phyloP scores from a whole-genome alignment of 805 yeast species.

The Ogataea haglerorum region DNA sequence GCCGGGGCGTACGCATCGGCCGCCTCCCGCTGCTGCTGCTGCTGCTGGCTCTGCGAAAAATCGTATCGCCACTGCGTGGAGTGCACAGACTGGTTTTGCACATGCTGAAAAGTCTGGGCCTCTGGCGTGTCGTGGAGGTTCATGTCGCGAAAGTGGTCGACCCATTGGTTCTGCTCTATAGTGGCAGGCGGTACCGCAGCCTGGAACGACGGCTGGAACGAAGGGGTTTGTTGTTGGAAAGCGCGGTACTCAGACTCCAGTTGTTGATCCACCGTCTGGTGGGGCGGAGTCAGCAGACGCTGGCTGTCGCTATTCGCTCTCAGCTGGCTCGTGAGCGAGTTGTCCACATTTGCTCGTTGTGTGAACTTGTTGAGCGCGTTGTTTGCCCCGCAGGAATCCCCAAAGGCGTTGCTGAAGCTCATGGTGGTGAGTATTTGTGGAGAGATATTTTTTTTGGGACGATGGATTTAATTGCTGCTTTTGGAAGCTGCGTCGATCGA shows the following conservation, averaged over 20 bases:
- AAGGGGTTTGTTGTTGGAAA: conserved; percentile 5
- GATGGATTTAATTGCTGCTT: conserved; percentile 12
- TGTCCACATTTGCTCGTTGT: conserved; percentile 40
- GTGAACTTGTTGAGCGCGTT: conserved; percentile 42
- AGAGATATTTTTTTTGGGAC: background rate
- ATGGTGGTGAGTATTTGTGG: background rate
- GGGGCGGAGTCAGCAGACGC: conserved; percentile 11
- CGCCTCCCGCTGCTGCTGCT: conserved; percentile 8
- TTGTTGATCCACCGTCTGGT: conserved; percentile 29
- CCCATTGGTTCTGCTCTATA: conserved; percentile 16
- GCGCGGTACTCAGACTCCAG: conserved; percentile 28
- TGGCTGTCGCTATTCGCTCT: conserved; percentile 7
- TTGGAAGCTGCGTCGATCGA: conserved; percentile 6
- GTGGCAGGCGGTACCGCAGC: background rate
- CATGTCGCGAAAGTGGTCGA: conserved; percentile 23
- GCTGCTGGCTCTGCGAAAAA: conserved; percentile 9
- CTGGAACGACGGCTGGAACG: background rate
- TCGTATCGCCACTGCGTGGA: conserved; percentile 15
- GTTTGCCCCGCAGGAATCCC: conserved; percentile 41
- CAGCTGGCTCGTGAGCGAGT: conserved; percentile 37
- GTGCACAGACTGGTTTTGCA: background rate
- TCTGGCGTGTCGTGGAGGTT: conserved; percentile 4
- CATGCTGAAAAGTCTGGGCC: background rate
- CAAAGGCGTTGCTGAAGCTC: conserved; percentile 20
- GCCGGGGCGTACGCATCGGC: conserved; percentile 9